A percentile compares a stretch with the other conserved stretches of the same genome.
Evolutionary conservation across 108 stramenopile genomes (phyloP).

Genomic region (Cyclotella kingstonii): DNA sequence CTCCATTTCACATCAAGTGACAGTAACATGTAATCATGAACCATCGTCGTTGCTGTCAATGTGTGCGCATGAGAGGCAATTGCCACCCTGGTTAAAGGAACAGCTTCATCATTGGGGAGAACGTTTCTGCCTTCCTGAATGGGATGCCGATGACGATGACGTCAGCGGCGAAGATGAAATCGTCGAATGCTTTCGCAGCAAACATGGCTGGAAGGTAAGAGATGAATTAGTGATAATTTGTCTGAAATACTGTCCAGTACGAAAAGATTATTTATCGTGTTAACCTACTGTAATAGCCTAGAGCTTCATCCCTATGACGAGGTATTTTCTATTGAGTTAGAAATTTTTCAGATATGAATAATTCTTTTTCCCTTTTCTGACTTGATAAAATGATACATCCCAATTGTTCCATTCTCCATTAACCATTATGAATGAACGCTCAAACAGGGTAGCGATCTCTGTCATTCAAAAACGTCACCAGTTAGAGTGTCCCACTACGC

Average conservation of each 20-base stretch:
- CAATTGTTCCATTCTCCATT: not conserved
- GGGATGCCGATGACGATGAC: conserved; percentile 42
- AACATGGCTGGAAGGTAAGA: conserved; percentile 70
- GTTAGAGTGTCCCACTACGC: conserved; percentile 69
- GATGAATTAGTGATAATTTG: not conserved
- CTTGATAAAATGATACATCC: not conserved
- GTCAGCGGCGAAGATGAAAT: conserved; percentile 1
- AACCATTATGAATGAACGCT: conserved; percentile 1
- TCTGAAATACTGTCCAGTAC: not conserved
- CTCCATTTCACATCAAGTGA: not conserved
- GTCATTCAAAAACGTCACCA: conserved; percentile 59
- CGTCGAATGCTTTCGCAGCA: conserved; percentile 37
- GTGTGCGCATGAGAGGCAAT: not conserved
- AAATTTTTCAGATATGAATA: not conserved
- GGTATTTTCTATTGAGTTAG: not conserved
- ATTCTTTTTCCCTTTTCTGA: not conserved
- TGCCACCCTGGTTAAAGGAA: conserved; percentile 32
- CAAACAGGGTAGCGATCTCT: conserved; percentile 48
- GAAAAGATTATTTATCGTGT: not conserved
- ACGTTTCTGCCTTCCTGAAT: conserved; percentile 51
- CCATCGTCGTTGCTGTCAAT: not conserved
- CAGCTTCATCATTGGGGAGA: conserved; percentile 52
- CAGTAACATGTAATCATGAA: not conserved
- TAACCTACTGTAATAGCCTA: not conserved
- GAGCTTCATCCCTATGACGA: not conserved